A percentile compares a stretch with the other conserved stretches of the same genome.
phyloP scores from a whole-genome alignment of 371 early-diverging fungal genomes.

The Syncephalastrum sp. region DNA sequence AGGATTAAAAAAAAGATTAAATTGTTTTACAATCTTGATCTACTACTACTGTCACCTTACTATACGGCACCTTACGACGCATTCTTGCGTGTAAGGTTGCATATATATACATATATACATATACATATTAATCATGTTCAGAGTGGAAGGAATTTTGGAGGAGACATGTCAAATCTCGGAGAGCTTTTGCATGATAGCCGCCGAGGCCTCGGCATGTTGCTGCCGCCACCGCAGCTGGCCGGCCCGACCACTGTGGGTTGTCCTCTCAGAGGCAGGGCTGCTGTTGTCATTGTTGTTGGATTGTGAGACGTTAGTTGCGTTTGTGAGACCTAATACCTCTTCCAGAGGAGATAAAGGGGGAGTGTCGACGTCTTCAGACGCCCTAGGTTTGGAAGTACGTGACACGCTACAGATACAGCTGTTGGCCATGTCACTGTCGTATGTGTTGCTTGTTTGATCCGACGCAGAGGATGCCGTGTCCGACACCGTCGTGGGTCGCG shows the following conservation, averaged over 20 bases:
- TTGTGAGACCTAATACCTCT: background rate
- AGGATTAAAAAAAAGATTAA: no score
- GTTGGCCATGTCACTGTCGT: constrained; percentile 6
- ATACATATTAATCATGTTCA: no score
- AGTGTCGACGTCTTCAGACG: background rate
- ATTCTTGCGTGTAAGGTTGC: no score
- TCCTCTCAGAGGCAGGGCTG: no score
- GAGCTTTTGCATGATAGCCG: background rate
- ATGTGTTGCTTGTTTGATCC: constrained; percentile 3
- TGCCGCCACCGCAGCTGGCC: background rate
- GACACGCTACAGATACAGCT: constrained; percentile 8
- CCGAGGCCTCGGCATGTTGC: background rate
- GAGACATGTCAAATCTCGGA: no score
- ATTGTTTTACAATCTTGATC: no score
- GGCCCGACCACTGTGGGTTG: background rate
- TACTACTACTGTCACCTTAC: no score
- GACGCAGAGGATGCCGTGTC: background rate
- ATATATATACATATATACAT: no score
- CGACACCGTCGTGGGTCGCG: background rate
- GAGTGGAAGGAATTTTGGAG: no score
- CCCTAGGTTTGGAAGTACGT: background rate
- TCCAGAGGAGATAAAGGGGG: constrained; percentile 7
- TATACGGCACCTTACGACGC: no score
- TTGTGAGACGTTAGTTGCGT: constrained; percentile 8
- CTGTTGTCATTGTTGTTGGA: background rate